Evolutionary conservation across 2,329 filamentous ascomycete genomes (phyloP), one percentile per base, ranked within the genome.

Genomic region (Hypoxylon sp.): DNA sequence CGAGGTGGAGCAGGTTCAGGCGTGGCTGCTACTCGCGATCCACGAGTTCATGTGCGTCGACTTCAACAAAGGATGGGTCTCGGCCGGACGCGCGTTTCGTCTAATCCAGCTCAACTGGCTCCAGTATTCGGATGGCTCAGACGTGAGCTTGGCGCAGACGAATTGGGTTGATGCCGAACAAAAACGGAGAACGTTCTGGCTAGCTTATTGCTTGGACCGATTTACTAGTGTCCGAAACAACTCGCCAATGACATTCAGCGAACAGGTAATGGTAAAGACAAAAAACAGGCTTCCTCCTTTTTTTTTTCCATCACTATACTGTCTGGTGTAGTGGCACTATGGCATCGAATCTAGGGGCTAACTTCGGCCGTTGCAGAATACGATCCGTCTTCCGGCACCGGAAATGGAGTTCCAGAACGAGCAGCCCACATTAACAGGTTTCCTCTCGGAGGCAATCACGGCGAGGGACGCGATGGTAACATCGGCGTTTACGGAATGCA

Each of bases 41-140:
- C 64, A 67, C n/a, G 66, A 68, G 21, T 66, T 67, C 23, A 64
- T 66, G 48, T 64, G 56, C 21, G 52, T 66, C 38, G 61, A 67
- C 43, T 67, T 66, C 18, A 57, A 62, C 17, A 57, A 58, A 20
- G 64, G 58, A 8, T 69, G 65, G 65, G 62, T 68, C 13, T 68
- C 62, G 42, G 65, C 66, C 27, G 65, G 66, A 23, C 60, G 64
- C 57, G 62, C 65, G 21, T 67, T 67, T 40, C 53, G 64, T 46
- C 51, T 67, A 24, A 63, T 68, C 15, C 65, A 66, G 51, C 60
- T 66, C 18, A 60, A 64, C 31, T 64, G 62, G 62, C 56, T 55
- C 21, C 55, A 62, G 42, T 64, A 64, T 29, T 51, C 55, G 15
- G 53, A 60, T 18, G 52, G 52, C 2, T 7, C 58, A 11, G 59